Conservation (phyloP, 768 basidiomycete species). For the Mycena vitilis region DNA sequence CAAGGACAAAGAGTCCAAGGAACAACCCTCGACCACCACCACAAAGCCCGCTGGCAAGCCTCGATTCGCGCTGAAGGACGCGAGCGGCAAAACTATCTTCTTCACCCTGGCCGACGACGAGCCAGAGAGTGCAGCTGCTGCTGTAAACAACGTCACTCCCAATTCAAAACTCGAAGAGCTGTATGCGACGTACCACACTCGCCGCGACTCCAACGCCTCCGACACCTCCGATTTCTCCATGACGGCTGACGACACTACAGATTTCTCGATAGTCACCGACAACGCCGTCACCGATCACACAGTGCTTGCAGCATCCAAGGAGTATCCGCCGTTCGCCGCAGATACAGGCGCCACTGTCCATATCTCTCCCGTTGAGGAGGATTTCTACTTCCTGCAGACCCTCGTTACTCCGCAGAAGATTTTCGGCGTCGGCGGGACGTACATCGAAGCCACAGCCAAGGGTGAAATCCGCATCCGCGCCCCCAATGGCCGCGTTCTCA, state of each 20-base stretch:
- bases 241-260: too few relatives aligned
- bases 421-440: slow-evolving; percentile 33
- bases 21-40: slow-evolving; percentile 1
- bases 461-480: slow-evolving; percentile 19
- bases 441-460: slow-evolving; percentile 34
- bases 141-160: slow-evolving; percentile 1
- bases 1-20: slow-evolving; percentile 6
- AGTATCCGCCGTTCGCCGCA: slow-evolving; percentile 14
- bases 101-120: slow-evolving; percentile 10
- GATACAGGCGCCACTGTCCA: slow-evolving; percentile 31
- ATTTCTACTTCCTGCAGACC: slow-evolving; percentile 32
- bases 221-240: not conserved
- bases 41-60: not conserved
- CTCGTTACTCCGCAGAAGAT: slow-evolving; percentile 26
- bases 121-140: not conserved
- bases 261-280: slow-evolving; percentile 1
- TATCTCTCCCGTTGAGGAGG: slow-evolving; percentile 30
- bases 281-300: not conserved
- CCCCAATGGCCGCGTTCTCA: slow-evolving; percentile 3
- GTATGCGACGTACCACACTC: slow-evolving; percentile 2
- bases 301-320: not conserved
- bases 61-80: slow-evolving; percentile 8
- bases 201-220: slow-evolving; percentile 8
- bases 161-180: slow-evolving; percentile 3
- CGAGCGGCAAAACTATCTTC: slow-evolving; percentile 7